phyloP scores from a whole-genome alignment of 345 rosid species.

The Orychophragmus violaceus region DNA sequence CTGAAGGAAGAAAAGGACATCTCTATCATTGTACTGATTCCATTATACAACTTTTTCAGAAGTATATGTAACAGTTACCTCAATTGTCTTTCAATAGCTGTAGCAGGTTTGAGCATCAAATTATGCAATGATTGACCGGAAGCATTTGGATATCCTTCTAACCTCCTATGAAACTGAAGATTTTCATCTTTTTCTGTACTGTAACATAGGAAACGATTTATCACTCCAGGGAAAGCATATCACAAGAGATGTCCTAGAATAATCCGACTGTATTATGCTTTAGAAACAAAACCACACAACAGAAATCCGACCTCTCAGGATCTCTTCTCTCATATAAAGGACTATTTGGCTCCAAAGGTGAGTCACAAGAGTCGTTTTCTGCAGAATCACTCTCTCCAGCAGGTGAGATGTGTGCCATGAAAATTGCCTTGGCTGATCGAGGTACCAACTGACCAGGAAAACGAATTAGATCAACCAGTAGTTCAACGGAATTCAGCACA shows the following conservation, averaged over 20 bases:
- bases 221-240: conserved; percentile 18
- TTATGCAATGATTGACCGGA: conserved; percentile 55
- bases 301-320: conserved; percentile 56
- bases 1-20: conserved; percentile 13
- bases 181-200: conserved; percentile 83
- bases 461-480: conserved; percentile 89
- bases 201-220: conserved; percentile 24
- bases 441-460: conserved; percentile 95
- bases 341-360: conserved; percentile 98
- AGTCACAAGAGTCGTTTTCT: conserved; percentile 97
- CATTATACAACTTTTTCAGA: conserved; percentile 8
- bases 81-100: conserved; percentile 55
- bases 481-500: conserved; percentile 75
- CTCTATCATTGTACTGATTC: conserved; percentile 8
- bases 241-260: neutral
- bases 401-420: conserved; percentile 81
- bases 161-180: conserved; percentile 52
- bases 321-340: conserved; percentile 83
- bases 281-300: conserved; percentile 15
- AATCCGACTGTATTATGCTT: neutral
- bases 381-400: conserved; percentile 99
- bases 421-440: conserved; percentile 72
- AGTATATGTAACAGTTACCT: conserved; percentile 38
- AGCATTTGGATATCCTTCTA: conserved; percentile 63
- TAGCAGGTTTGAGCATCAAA: conserved; percentile 51